Conservation (phyloP, 768 basidiomycete species). For the Mrakia gelida region DNA sequence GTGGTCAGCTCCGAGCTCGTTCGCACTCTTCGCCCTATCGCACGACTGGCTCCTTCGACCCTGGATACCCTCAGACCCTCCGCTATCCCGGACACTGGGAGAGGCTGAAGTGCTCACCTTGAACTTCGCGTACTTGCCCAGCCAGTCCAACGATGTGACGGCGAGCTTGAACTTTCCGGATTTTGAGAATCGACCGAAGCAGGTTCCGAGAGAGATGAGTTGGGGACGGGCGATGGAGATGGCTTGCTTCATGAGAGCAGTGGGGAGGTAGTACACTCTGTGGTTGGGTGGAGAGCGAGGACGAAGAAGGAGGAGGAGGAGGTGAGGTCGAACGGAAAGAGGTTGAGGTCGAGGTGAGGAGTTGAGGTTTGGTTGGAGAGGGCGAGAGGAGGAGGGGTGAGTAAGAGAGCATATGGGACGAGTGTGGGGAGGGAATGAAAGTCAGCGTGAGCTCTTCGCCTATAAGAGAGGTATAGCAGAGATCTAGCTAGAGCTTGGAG, state of each 20-base stretch:
- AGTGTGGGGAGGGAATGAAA: too few relatives aligned
- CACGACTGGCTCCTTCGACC: not conserved
- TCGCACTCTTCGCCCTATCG: not conserved
- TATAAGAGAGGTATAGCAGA: not conserved
- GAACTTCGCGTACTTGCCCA: slow-evolving; percentile 95
- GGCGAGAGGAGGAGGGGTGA: not conserved
- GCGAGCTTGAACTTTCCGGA: slow-evolving; percentile 96
- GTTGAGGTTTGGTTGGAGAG: not conserved
- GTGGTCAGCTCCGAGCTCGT: not conserved
- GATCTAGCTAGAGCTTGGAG: not conserved
- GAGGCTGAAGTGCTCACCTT: slow-evolving; percentile 57
- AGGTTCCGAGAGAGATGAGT: slow-evolving; percentile 87
- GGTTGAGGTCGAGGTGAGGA: not conserved
- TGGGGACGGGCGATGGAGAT: slow-evolving; percentile 90
- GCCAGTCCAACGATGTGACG: slow-evolving; percentile 83
- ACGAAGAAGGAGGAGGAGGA: not conserved
- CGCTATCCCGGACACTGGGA: too few relatives aligned
- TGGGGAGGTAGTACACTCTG: slow-evolving; percentile 88
- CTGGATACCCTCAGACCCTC: not conserved
- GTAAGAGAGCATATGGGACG: not conserved
- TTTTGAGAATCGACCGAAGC: slow-evolving; percentile 97
- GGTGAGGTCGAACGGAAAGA: not conserved
- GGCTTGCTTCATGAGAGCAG: slow-evolving; percentile 84
- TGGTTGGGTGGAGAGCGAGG: not conserved
- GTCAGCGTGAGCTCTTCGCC: not conserved